phyloP scores from a whole-genome alignment of 192 early-diverging fungal species.

The Diversispora eburnea region DNA sequence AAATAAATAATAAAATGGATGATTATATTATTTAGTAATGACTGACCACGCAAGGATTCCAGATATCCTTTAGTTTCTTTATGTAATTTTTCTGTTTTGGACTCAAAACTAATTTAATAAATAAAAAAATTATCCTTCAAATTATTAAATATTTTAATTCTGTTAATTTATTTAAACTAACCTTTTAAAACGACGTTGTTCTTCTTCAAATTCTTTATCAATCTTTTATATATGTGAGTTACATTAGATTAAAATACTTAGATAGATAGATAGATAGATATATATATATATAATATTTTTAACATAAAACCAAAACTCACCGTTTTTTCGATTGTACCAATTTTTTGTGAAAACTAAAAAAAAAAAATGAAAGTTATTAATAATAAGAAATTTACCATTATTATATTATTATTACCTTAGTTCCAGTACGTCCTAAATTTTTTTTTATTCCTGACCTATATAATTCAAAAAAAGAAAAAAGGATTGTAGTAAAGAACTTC shows the following conservation, averaged over 20 bases:
- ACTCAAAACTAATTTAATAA: conserved; percentile 58
- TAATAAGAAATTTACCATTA: too few relatives aligned
- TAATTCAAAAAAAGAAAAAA: too few relatives aligned
- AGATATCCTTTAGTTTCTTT: conserved; percentile 93
- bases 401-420: too few relatives aligned
- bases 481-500: too few relatives aligned
- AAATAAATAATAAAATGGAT: not conserved
- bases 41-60: conserved; percentile 70
- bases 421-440: too few relatives aligned
- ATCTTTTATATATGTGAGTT: conserved; percentile 25
- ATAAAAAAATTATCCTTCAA: not conserved
- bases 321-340: conserved; percentile 74
- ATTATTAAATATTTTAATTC: too few relatives aligned
- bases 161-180: conserved; percentile 31
- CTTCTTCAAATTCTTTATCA: conserved; percentile 79
- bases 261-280: too few relatives aligned
- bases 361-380: too few relatives aligned
- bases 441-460: too few relatives aligned
- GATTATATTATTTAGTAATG: not conserved
- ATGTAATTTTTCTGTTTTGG: conserved; percentile 75
- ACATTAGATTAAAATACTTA: not conserved
- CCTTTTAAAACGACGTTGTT: conserved; percentile 72
- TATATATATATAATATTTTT: not conserved
- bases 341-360: conserved; percentile 60
- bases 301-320: conserved; percentile 21